These are phyloP conservation scores for Heterobasidion occidentale DNA, from an alignment of 1,284 basidiomycete species.

Conservation along the genomic window DNA sequence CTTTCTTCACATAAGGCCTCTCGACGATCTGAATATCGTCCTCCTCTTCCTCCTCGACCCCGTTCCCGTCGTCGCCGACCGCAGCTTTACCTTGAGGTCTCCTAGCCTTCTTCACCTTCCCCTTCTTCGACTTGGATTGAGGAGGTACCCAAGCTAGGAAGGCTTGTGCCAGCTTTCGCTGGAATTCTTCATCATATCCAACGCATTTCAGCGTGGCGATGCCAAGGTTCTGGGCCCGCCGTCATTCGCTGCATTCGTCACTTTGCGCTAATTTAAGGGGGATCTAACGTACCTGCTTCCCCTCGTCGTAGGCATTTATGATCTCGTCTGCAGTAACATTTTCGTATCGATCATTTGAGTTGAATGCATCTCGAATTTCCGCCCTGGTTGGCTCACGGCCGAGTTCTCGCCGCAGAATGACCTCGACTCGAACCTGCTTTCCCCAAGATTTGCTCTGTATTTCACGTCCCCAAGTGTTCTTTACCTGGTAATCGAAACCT, in stretches of 20 bases:
- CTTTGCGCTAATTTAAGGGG: not conserved
- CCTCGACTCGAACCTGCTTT: constrained; percentile 7
- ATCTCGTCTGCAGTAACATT: constrained; percentile 9
- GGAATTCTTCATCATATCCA: constrained; percentile 15
- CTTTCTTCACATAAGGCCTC: not conserved
- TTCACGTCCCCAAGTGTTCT: constrained; percentile 6
- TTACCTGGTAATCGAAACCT: not conserved
- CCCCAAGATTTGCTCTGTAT: constrained; percentile 4
- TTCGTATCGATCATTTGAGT: not conserved
- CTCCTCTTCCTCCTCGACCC: not conserved
- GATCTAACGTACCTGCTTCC: constrained; percentile 11
- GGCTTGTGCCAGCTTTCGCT: constrained; percentile 1
- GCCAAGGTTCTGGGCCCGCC: constrained; percentile 9
- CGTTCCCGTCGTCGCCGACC: not conserved
- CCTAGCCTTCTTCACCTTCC: not conserved
- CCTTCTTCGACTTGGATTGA: not conserved
- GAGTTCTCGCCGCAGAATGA: constrained; percentile 6
- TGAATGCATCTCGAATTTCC: constrained; percentile 6
- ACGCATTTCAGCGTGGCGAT: constrained; percentile 16
- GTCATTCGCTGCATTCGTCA: not conserved
- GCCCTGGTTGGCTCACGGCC: constrained; percentile 10
- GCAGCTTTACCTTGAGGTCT: not conserved
- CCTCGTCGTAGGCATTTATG: constrained; percentile 12
- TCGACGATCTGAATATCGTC: not conserved
- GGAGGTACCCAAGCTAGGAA: not conserved